Conservation (phyloP, 306 rosid genomes). For the Hippophae gyantsensis region DNA sequence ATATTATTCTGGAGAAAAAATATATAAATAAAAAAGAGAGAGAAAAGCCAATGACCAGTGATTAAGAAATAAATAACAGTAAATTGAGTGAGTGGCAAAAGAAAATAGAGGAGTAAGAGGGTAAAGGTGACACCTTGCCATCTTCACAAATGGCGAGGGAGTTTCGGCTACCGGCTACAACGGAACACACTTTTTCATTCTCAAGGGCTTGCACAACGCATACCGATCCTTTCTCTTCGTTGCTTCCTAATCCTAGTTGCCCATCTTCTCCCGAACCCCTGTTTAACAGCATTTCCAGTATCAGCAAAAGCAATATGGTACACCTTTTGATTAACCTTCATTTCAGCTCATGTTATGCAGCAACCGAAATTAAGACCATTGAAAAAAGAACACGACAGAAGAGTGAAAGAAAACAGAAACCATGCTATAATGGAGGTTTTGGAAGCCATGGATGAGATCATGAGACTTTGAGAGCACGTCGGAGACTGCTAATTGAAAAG, state of each 20-base stretch:
- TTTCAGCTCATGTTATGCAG: background rate
- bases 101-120: background rate
- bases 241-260: constrained; percentile 68
- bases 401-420: constrained; percentile 14
- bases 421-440: constrained; percentile 29
- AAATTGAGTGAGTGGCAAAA: background rate
- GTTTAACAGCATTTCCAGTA: background rate
- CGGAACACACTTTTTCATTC: constrained; percentile 43
- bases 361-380: background rate
- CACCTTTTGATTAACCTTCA: background rate
- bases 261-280: constrained; percentile 99
- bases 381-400: background rate
- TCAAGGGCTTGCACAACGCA: constrained; percentile 48
- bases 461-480: no score
- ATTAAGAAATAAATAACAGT: background rate
- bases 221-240: constrained; percentile 70
- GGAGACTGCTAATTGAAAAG: background rate
- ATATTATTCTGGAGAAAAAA: background rate
- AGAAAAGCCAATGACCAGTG: background rate
- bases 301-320: background rate
- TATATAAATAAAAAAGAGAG: background rate
- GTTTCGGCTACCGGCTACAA: constrained; percentile 92
- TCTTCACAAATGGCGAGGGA: constrained; percentile 83
- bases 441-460: constrained; percentile 26
- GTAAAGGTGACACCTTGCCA: constrained; percentile 49